A percentile compares a stretch with the other conserved stretches of the same genome.
phyloP scores from a whole-genome alignment of 1,284 basidiomycete species.

The Cutaneotrichosporon sp. region DNA sequence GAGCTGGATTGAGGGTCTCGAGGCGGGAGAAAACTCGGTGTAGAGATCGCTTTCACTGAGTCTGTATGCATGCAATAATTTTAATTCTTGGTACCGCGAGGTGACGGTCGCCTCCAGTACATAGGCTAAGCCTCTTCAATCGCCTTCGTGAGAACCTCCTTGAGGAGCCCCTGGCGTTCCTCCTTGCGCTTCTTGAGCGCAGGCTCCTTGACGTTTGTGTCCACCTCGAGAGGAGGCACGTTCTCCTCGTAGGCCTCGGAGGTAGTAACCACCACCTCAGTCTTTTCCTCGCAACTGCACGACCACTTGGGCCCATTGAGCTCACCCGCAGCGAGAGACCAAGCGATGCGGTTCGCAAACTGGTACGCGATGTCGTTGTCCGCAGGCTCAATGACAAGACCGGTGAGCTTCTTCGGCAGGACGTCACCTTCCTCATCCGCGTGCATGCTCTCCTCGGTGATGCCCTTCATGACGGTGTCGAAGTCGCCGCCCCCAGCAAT shows the following conservation, averaged over 20 bases:
- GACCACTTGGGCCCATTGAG: neutral
- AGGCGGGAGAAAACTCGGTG: neutral
- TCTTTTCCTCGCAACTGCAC: neutral
- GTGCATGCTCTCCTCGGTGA: conserved; percentile 3
- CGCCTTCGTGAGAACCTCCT: no score
- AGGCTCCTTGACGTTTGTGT: neutral
- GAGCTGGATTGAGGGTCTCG: conserved; percentile 17
- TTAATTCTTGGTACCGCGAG: no score
- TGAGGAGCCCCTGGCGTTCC: no score
- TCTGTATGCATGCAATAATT: neutral
- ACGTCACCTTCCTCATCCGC: neutral
- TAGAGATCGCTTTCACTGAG: neutral
- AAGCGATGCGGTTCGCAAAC: neutral
- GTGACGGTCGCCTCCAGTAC: no score
- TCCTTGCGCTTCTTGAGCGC: neutral
- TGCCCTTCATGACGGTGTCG: neutral
- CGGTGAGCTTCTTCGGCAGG: neutral
- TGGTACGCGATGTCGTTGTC: neutral
- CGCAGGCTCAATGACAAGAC: neutral
- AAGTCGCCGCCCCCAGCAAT: neutral
- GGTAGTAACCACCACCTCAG: neutral
- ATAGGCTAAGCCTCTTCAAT: no score
- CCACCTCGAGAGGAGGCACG: neutral
- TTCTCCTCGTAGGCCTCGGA: neutral
- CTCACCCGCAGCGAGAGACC: neutral